Evolutionary conservation across 164 flowering plant species (phyloP).

Genomic region (Nymphaea thermarum): DNA sequence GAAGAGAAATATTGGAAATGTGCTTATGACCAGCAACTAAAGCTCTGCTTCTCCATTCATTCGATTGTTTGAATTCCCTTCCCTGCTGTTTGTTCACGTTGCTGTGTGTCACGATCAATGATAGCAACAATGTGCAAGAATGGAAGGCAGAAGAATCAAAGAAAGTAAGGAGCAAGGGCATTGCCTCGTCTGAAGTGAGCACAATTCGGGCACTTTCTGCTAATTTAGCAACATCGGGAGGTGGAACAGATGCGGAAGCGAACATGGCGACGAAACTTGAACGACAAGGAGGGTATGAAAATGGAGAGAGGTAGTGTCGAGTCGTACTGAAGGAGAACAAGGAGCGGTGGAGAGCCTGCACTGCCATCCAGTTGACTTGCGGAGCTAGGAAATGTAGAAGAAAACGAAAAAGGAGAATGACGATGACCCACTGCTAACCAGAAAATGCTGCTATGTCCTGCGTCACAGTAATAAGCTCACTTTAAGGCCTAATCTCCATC

Average conservation of each 20-base stretch:
- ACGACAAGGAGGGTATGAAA: background rate
- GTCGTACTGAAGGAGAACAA: background rate
- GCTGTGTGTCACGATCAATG: no score
- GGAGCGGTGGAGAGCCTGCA: background rate
- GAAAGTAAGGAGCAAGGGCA: background rate
- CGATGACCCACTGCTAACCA: no score
- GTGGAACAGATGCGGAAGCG: constrained; percentile 19
- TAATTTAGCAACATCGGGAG: constrained; percentile 60
- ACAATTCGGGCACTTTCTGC: constrained; percentile 85
- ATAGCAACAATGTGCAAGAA: background rate
- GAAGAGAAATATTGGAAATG: background rate
- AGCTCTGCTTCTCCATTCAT: no score
- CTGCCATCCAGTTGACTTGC: background rate
- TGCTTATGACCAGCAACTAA: background rate
- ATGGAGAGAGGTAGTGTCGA: background rate
- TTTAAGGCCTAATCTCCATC: no score
- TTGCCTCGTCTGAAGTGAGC: constrained; percentile 59
- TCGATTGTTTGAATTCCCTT: no score
- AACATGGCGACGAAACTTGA: constrained; percentile 10
- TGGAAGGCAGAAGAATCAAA: background rate
- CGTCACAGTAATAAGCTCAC: no score
- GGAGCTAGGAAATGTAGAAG: no score
- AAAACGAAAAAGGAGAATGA: no score
- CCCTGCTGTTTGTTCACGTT: no score
- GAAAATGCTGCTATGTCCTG: no score